Conservation (phyloP, 2,329 filamentous ascomycete genomes). For the Lachnellula arida region DNA sequence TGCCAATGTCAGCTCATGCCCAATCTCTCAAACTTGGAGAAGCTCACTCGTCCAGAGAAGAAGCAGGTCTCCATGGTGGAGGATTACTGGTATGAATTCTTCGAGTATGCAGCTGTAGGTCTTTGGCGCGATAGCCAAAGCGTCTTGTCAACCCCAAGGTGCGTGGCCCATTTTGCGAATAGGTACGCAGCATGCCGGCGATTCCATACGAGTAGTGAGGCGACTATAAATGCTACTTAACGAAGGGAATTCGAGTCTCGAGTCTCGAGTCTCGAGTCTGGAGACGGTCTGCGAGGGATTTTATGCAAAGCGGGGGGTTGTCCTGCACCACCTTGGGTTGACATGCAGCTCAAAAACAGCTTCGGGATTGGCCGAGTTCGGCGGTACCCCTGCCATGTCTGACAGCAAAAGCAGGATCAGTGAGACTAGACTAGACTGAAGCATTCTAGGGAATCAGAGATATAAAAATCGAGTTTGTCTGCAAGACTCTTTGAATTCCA, state of each 20-base stretch:
- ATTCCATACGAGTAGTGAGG: slow-evolving; percentile 28
- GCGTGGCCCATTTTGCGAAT: slow-evolving; percentile 30
- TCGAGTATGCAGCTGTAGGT: slow-evolving; percentile 10
- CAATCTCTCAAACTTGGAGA: not conserved
- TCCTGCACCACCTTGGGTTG: not conserved
- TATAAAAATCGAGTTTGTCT: too few relatives aligned
- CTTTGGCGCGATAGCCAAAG: slow-evolving; percentile 13
- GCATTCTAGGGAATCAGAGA: too few relatives aligned
- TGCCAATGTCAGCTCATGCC: slow-evolving; percentile 34
- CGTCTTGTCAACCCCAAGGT: slow-evolving; percentile 25
- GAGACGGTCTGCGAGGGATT: not conserved
- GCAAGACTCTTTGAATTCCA: too few relatives aligned
- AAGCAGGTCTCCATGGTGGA: slow-evolving; percentile 57
- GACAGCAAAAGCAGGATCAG: too few relatives aligned
- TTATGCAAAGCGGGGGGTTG: not conserved
- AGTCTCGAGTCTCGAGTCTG: not conserved
- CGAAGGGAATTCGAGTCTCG: not conserved
- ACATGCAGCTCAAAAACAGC: not conserved
- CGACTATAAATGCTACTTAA: not conserved
- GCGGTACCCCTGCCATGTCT: not conserved
- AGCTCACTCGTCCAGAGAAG: slow-evolving; percentile 59
- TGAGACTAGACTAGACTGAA: too few relatives aligned
- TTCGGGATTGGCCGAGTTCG: not conserved
- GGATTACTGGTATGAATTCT: slow-evolving; percentile 15
- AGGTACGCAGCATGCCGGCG: slow-evolving; percentile 32